phyloP scores from a whole-genome alignment of 179 eudicot genomes.

The Drosera spatulata region DNA sequence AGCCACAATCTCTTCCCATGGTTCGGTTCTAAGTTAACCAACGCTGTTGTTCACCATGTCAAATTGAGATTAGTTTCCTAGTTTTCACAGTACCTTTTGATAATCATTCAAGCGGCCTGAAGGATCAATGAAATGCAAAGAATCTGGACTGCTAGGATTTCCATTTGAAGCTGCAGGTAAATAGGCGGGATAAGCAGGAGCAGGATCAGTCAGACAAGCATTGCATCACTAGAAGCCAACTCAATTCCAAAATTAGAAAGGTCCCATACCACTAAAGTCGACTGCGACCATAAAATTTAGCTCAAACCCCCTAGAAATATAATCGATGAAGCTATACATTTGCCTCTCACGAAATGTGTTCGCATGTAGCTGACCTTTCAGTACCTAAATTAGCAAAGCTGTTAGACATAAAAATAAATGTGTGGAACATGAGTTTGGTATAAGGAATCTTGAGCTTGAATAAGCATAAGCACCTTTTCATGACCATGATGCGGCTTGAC shows the following conservation, averaged over 20 bases:
- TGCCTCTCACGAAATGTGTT: conserved; percentile 45
- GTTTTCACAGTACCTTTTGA: conserved; percentile 49
- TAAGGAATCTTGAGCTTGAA: not conserved
- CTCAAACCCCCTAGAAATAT: conserved; percentile 82
- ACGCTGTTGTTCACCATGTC: not conserved
- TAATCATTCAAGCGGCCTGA: conserved; percentile 73
- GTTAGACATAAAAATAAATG: not conserved
- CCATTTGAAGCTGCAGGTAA: conserved; percentile 66
- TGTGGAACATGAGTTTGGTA: not conserved
- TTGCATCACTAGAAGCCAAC: too few relatives aligned
- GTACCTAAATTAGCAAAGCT: conserved; percentile 30
- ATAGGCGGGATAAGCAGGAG: too few relatives aligned
- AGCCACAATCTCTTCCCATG: too few relatives aligned
- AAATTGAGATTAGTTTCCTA: not conserved
- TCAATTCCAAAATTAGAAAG: not conserved
- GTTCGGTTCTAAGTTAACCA: too few relatives aligned
- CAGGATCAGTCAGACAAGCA: too few relatives aligned
- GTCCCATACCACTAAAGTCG: conserved; percentile 75
- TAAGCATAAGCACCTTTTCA: conserved; percentile 43
- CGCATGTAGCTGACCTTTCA: conserved; percentile 74
- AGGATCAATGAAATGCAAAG: conserved; percentile 81
- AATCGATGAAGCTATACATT: conserved; percentile 64
- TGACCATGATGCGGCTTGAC: conserved; percentile 29
- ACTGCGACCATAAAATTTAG: conserved; percentile 89
- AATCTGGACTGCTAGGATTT: conserved; percentile 42